These are phyloP conservation scores for Talaromyces atroroseus DNA, from an alignment of 2,329 filamentous ascomycete species.

Conservation along the genomic window DNA sequence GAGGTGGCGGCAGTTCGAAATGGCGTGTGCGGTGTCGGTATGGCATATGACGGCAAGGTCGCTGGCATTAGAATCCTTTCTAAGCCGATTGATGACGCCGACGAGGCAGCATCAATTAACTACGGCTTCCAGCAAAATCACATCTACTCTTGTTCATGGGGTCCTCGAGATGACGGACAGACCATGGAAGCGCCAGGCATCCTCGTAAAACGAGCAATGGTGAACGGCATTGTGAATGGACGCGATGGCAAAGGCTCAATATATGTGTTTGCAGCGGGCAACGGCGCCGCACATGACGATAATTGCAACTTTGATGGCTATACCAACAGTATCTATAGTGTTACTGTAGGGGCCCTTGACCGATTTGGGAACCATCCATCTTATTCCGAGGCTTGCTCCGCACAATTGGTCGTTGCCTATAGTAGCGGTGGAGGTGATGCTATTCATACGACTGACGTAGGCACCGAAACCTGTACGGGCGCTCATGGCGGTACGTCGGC, in stretches of 20 bases:
- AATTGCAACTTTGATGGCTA: conserved; percentile 99
- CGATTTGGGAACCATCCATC: conserved; percentile 82
- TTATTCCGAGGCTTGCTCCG: conserved; percentile 94
- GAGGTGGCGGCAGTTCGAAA: conserved; percentile 92
- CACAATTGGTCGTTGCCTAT: conserved; percentile 92
- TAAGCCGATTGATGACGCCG: conserved; percentile 81
- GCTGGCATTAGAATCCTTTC: conserved; percentile 90
- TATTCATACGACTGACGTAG: conserved; percentile 96
- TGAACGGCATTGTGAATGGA: conserved; percentile 86
- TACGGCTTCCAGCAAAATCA: conserved; percentile 87
- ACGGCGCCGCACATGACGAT: conserved; percentile 78
- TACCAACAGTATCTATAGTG: conserved; percentile 98
- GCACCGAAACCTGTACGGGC: conserved; percentile 68
- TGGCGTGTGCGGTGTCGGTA: conserved; percentile 88
- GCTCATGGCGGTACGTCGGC: conserved; percentile 94
- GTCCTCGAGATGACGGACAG: conserved; percentile 83
- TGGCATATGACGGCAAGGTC: conserved; percentile 87
- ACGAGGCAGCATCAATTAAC: conserved; percentile 89
- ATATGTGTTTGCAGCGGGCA: conserved; percentile 95
- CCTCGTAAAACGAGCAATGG: conserved; percentile 82
- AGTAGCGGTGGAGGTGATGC: conserved; percentile 83
- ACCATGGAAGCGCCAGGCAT: conserved; percentile 93
- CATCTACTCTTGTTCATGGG: conserved; percentile 99
- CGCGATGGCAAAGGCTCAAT: conserved; percentile 79
- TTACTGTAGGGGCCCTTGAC: conserved; percentile 91